Evolutionary conservation across 2,329 filamentous ascomycete genomes (phyloP).

Genomic region (Zymoseptoria tritici): DNA sequence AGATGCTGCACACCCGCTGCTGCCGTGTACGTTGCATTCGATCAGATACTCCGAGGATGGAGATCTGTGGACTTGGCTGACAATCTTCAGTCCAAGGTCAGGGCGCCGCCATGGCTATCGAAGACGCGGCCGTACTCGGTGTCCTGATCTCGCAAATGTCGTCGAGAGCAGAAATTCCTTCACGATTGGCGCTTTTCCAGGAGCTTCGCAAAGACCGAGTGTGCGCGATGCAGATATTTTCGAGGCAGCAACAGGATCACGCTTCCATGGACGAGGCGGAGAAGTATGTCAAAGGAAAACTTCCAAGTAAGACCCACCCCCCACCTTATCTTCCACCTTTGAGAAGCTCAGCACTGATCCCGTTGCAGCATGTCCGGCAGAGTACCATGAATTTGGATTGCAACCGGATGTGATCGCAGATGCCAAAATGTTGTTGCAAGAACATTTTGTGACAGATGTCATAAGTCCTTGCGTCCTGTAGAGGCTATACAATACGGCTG

Average conservation of each 20-base stretch:
- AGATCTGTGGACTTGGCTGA: background rate
- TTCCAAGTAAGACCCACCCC: background rate
- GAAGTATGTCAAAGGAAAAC: background rate
- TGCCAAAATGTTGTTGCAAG: background rate
- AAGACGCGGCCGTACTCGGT: background rate
- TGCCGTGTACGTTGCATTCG: background rate
- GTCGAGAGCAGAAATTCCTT: background rate
- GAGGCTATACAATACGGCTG: too few species aligned
- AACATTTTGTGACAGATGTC: background rate
- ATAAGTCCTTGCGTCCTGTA: background rate
- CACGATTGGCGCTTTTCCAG: background rate
- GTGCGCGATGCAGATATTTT: constrained; percentile 2
- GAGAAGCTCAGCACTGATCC: background rate
- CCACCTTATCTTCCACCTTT: too few species aligned
- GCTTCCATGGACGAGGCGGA: background rate
- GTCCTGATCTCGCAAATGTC: background rate
- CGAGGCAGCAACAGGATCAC: background rate
- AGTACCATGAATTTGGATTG: background rate
- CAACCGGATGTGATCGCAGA: background rate
- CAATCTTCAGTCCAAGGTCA: background rate
- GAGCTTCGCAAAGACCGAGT: background rate
- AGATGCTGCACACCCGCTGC: constrained; percentile 2
- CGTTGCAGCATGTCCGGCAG: background rate
- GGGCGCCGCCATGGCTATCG: constrained; percentile 2
- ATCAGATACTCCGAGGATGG: too few species aligned